Evolutionary conservation across 371 early-diverging fungal species (phyloP).

Genomic region (Rhizomucor miehei): DNA sequence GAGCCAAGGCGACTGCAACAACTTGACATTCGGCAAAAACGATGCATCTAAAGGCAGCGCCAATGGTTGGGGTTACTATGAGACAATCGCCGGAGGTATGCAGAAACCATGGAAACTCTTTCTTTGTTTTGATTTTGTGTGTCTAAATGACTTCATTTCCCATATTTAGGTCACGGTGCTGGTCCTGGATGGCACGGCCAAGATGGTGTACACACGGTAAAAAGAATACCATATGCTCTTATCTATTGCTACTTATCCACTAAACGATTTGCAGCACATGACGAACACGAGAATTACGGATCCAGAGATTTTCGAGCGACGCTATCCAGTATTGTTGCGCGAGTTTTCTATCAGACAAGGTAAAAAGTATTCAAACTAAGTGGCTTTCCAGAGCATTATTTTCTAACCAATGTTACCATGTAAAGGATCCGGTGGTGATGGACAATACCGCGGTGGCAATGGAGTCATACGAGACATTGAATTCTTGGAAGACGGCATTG

Average conservation of each 20-base stretch:
- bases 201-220: constrained; percentile 65
- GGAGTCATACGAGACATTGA: constrained; percentile 86
- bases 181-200: constrained; percentile 91
- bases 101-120: neutral
- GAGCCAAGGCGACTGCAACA: constrained; percentile 94
- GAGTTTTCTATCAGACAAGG: constrained; percentile 76
- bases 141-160: too few relatives aligned
- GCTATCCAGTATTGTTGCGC: constrained; percentile 92
- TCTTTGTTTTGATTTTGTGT: too few relatives aligned
- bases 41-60: constrained; percentile 31
- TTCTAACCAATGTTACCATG: neutral
- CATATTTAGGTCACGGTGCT: constrained; percentile 63
- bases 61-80: constrained; percentile 93
- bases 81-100: constrained; percentile 80
- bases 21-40: constrained; percentile 90
- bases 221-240: too few relatives aligned
- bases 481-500: constrained; percentile 68
- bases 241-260: constrained; percentile 3
- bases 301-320: constrained; percentile 90
- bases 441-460: constrained; percentile 81
- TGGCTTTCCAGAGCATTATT: neutral
- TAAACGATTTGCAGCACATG: constrained; percentile 73
- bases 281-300: constrained; percentile 97
- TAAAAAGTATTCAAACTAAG: constrained; percentile 4
- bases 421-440: constrained; percentile 79